phyloP scores from a whole-genome alignment of 352 stramenopile species.

The Globisporangium okanoganense region DNA sequence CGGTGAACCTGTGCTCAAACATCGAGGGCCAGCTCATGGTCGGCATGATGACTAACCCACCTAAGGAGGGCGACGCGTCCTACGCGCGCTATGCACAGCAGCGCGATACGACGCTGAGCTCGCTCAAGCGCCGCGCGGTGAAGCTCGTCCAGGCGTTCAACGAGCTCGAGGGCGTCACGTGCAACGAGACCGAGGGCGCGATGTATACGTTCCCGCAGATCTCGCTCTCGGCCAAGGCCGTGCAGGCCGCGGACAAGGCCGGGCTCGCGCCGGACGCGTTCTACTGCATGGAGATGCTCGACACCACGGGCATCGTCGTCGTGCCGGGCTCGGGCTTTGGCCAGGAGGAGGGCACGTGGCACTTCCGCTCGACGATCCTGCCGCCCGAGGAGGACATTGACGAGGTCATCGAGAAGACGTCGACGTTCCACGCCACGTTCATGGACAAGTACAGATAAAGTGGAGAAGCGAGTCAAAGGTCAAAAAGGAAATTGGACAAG shows the following conservation, averaged over 20 bases:
- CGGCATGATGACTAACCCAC: constrained; percentile 97
- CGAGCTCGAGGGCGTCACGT: constrained; percentile 95
- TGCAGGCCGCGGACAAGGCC: constrained; percentile 70
- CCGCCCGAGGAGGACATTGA: constrained; percentile 95
- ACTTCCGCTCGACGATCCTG: constrained; percentile 99
- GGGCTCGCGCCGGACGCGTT: constrained; percentile 92
- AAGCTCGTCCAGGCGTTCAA: constrained; percentile 95
- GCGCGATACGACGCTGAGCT: constrained; percentile 88
- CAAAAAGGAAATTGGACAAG: not conserved
- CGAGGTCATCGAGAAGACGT: constrained; percentile 93
- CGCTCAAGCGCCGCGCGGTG: constrained; percentile 91
- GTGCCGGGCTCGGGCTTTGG: constrained; percentile 98
- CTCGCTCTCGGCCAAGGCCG: constrained; percentile 84
- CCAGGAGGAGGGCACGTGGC: constrained; percentile 94
- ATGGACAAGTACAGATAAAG: constrained; percentile 91
- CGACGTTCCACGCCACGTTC: constrained; percentile 95
- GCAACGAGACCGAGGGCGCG: constrained; percentile 94
- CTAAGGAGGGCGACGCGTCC: constrained; percentile 85
- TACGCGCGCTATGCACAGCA: constrained; percentile 91
- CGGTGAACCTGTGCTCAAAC: constrained; percentile 96
- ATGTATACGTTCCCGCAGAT: constrained; percentile 99
- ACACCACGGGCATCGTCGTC: constrained; percentile 96
- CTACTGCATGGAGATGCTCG: constrained; percentile 96
- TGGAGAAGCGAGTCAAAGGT: not conserved
- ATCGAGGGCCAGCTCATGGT: constrained; percentile 97